Conservation (phyloP, 805 yeast genomes). For the Yarrowia sp. region DNA sequence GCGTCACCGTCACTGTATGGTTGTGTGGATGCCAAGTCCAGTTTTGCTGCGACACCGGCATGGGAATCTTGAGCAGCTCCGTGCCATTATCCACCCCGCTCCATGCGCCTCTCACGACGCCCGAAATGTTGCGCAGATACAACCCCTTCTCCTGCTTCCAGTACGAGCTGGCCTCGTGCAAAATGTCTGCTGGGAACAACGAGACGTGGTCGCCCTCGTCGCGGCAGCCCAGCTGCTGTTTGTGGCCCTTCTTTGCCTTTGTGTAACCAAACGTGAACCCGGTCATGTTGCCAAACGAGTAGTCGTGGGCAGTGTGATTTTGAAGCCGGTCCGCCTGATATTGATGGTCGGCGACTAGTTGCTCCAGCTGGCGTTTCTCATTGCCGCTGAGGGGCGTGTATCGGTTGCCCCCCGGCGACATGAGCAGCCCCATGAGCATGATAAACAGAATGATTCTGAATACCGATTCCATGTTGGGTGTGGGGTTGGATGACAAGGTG, state of each 20-base stretch:
- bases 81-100: neutral
- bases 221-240: neutral
- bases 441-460: conserved; percentile 26
- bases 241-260: neutral
- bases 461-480: conserved; percentile 22
- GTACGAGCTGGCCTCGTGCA: neutral
- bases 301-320: conserved; percentile 5
- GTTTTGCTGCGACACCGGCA: conserved; percentile 18
- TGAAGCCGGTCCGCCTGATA: conserved; percentile 16
- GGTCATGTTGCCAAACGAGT: conserved; percentile 12
- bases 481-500: neutral
- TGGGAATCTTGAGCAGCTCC: neutral
- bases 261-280: conserved; percentile 24
- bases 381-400: conserved; percentile 17
- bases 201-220: conserved; percentile 6
- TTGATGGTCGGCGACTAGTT: conserved; percentile 1
- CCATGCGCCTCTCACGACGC: conserved; percentile 23
- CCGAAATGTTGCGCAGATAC: conserved; percentile 17
- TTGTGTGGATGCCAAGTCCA: conserved; percentile 16
- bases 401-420: conserved; percentile 26
- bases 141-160: conserved; percentile 7
- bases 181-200: neutral
- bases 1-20: conserved; percentile 2
- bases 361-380: conserved; percentile 23
- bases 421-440: conserved; percentile 27